Conservation (phyloP, 768 basidiomycete species). For the Udeniomyces megalosporus region DNA sequence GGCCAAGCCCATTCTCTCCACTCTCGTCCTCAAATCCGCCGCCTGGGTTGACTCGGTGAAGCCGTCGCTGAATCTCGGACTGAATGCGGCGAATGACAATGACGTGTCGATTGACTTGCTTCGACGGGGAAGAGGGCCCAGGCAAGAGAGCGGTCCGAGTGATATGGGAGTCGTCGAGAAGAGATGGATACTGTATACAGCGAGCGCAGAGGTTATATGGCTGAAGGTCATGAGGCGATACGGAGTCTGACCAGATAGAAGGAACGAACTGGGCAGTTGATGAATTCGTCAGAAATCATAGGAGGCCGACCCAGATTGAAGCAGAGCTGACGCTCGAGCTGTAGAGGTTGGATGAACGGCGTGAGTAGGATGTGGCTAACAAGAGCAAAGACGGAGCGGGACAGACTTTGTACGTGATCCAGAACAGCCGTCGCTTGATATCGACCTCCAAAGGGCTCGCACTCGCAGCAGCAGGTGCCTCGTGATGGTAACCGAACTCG, state of each 20-base stretch:
- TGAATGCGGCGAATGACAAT: conserved; percentile 28
- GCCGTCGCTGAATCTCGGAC: conserved; percentile 27
- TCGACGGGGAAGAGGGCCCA: background rate
- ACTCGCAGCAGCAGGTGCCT: conserved; percentile 19
- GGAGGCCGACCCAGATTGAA: conserved; percentile 28
- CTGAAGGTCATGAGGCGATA: background rate
- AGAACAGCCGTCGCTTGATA: conserved; percentile 15
- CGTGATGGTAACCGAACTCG: conserved; percentile 31
- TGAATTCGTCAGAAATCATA: conserved; percentile 30
- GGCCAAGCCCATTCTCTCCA: background rate
- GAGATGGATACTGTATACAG: conserved; percentile 21
- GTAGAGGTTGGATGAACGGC: conserved; percentile 2
- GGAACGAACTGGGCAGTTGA: conserved; percentile 26
- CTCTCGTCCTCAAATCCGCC: no score
- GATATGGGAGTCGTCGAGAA: conserved; percentile 26
- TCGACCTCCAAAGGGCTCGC: conserved; percentile 15
- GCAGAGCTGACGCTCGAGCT: conserved; percentile 29
- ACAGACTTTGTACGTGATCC: conserved; percentile 15
- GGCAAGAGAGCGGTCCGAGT: conserved; percentile 4
- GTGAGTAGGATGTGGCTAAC: conserved; percentile 17
- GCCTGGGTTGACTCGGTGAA: conserved; percentile 25
- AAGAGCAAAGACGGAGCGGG: background rate
- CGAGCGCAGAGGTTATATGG: background rate
- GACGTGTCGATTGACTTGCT: conserved; percentile 21
- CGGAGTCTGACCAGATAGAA: background rate